Evolutionary conservation across 441 rosid genomes (phyloP).

Genomic region (Francoa sonchifolia): DNA sequence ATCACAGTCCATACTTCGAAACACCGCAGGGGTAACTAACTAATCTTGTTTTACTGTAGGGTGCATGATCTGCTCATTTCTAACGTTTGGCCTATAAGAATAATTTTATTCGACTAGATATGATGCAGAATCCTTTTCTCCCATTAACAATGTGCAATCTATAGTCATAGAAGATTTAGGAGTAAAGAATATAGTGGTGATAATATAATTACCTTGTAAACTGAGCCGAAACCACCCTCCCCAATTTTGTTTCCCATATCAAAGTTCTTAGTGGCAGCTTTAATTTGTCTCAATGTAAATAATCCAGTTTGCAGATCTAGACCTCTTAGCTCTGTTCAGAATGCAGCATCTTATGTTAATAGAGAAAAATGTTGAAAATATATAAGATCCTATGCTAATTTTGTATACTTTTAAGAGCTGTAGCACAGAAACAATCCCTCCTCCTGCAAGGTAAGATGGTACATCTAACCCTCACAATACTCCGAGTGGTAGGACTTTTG

Average conservation of each 20-base stretch:
- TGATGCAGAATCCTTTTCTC: too few relatives aligned
- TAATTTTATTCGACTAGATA: too few relatives aligned
- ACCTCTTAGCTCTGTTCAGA: slow-evolving; percentile 38
- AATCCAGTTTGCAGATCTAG: slow-evolving; percentile 65
- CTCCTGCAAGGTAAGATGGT: too few relatives aligned
- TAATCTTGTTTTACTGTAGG: neutral
- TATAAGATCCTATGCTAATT: neutral
- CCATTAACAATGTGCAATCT: neutral
- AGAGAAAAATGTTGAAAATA: neutral
- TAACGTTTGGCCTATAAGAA: neutral
- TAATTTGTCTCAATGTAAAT: slow-evolving; percentile 53
- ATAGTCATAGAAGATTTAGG: neutral
- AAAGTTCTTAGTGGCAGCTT: slow-evolving; percentile 71
- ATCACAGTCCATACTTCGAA: too few relatives aligned
- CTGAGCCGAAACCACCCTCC: slow-evolving; percentile 84
- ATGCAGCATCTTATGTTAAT: slow-evolving; percentile 10
- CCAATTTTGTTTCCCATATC: slow-evolving; percentile 55
- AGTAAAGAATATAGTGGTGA: neutral
- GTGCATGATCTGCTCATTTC: neutral
- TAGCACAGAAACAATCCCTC: too few relatives aligned
- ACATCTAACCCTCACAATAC: too few relatives aligned
- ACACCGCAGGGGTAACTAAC: too few relatives aligned
- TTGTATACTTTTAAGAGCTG: too few relatives aligned
- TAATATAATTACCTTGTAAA: slow-evolving; percentile 38
- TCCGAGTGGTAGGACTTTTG: too few relatives aligned